Base-by-base conservation (phyloP, 1,284 basidiomycete genomes). In the Apiotrichum porosum region DNA sequence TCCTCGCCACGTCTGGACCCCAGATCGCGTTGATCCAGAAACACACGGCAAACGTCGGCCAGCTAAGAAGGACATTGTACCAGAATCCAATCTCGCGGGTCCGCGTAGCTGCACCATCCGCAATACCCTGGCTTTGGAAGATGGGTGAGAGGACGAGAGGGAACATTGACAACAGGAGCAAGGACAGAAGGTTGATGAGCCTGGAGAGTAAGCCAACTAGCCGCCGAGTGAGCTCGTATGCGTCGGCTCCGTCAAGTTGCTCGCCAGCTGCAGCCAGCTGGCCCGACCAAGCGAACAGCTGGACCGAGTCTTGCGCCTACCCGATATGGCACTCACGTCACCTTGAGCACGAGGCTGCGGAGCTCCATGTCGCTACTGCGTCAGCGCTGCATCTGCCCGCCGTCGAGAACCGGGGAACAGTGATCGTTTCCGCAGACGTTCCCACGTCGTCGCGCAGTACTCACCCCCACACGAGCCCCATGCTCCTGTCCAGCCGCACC, bases 1-100 rank as follows among this genome's bases (percentile, higher is more conserved):
- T 51, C 17, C 57, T 49, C 1, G 72, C 69, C 4, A 74, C 70
- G 12, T 54, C 58, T 1, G 68, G 65, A 2, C 64, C 68, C 71
- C 71, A 73, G 15, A 60, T 60, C 45, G 68, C 68, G 51, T 74
- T 74, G 52, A 73, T 54, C 62, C 62, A 67, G 55, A 73, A 72
- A 47, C 71, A 72, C 10, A 66, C 57, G 2, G 63, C 63, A 44
- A 74, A 72, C 12, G 72, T 63, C 0, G 72, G 72, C 61, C 66
- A 74, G 36, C 62, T 67, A 18, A 72, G 54, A 15, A 74, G 49
- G 19, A 70, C 44, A 34, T 74, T 70, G 55, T 71, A 74, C 64
- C 69, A 70, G 47, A 69, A 56, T 4, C 70, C 63, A 9, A 71
- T 63, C 37, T 63, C 60, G 15, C 62, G 49, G 4, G 55, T 42